Percentiles rank a stretch among this genome's conserved stretches.
Conservation (phyloP, 148 eudicot genomes). For the Dysphania ambrosioides region DNA sequence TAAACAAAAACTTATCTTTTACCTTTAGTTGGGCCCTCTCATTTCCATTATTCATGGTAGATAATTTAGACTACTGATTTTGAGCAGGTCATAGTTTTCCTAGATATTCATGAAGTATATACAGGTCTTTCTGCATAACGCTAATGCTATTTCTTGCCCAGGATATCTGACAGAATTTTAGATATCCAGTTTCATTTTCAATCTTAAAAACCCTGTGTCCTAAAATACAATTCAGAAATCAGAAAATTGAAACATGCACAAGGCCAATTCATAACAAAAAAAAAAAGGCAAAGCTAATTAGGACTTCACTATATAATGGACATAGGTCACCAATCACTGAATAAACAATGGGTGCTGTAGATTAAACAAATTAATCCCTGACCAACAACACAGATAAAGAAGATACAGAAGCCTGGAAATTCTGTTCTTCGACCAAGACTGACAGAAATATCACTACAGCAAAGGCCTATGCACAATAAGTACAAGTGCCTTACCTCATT, state of each 20-base stretch:
- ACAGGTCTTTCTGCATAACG: background rate
- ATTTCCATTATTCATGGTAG: background rate
- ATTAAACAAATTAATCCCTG: background rate
- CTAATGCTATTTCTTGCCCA: background rate
- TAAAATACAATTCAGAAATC: background rate
- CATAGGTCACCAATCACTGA: background rate
- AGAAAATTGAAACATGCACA: background rate
- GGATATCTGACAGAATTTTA: background rate
- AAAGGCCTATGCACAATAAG: background rate
- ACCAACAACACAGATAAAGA: slow-evolving; percentile 4
- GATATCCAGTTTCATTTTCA: background rate
- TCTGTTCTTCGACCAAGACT: background rate
- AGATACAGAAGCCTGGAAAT: background rate
- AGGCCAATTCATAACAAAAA: background rate
- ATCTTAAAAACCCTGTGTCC: background rate
- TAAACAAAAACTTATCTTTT: too few relatives aligned
- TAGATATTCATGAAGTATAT: background rate
- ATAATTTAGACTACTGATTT: background rate
- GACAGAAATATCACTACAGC: background rate
- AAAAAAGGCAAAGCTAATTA: too few relatives aligned
- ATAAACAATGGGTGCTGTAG: background rate
- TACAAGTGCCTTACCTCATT: slow-evolving; percentile 67
- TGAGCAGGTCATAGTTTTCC: background rate
- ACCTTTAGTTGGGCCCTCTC: too few relatives aligned
- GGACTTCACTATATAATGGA: too few relatives aligned